Conservation (phyloP, 768 basidiomycete species). For the Porphyrellus cyaneotinctus region DNA sequence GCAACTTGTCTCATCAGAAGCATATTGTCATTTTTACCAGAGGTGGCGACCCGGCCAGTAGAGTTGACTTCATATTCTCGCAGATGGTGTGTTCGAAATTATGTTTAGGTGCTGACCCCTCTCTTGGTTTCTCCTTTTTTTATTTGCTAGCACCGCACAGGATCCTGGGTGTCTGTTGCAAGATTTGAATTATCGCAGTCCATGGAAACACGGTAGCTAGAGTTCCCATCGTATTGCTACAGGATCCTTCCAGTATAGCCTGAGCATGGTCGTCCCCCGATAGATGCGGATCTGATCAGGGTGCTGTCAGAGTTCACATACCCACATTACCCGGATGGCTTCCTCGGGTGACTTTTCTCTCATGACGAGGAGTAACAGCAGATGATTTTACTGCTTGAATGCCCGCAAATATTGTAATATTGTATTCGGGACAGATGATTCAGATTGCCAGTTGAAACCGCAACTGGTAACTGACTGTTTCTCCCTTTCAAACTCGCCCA, state of each 20-base stretch:
- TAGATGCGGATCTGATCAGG: constrained; percentile 1
- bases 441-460: too few relatives aligned
- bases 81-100: background rate
- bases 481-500: background rate
- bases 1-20: constrained; percentile 1
- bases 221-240: too few relatives aligned
- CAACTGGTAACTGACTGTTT: too few relatives aligned
- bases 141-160: background rate
- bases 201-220: too few relatives aligned
- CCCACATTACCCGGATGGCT: background rate
- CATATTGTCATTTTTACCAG: background rate
- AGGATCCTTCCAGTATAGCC: too few relatives aligned
- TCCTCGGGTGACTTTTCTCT: background rate
- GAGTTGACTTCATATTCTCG: background rate
- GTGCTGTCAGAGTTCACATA: background rate
- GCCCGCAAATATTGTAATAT: too few relatives aligned
- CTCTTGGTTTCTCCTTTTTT: constrained; percentile 3
- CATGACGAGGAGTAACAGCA: too few relatives aligned
- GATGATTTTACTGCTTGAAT: too few relatives aligned
- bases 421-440: too few relatives aligned
- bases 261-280: constrained; percentile 1
- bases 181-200: too few relatives aligned
- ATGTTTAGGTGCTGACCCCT: background rate
- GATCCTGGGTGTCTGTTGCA: too few relatives aligned
- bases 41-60: constrained; percentile 2